Conservation (phyloP, 1,284 basidiomycete species). For the Marasmius fiardii region DNA sequence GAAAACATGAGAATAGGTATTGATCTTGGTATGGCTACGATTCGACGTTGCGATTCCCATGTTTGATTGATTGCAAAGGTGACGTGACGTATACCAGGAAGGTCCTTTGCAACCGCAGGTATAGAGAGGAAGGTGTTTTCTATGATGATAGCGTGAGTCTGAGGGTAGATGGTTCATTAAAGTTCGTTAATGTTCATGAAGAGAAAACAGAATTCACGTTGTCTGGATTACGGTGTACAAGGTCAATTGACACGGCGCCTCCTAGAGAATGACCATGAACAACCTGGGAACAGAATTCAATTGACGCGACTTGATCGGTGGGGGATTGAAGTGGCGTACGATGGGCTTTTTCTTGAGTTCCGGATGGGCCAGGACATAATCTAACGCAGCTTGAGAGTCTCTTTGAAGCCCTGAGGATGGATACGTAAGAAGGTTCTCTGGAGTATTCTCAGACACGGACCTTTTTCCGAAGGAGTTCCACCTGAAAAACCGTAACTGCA, state of each 20-base stretch:
- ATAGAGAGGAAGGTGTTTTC: constrained; percentile 38
- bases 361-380: constrained; percentile 28
- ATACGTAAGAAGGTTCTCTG: neutral
- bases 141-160: constrained; percentile 32
- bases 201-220: constrained; percentile 9
- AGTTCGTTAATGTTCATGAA: neutral
- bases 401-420: constrained; percentile 28
- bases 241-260: constrained; percentile 41
- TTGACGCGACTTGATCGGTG: neutral
- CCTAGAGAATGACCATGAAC: constrained; percentile 38
- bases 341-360: constrained; percentile 25
- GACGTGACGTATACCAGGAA: constrained; percentile 22
- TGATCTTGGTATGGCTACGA: constrained; percentile 21
- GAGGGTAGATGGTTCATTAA: neutral
- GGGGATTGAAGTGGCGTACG: constrained; percentile 17
- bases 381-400: constrained; percentile 38
- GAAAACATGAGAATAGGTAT: constrained; percentile 31
- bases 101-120: constrained; percentile 26
- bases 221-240: constrained; percentile 32
- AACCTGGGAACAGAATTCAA: constrained; percentile 24
- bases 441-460: constrained; percentile 13
- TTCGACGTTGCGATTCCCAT: constrained; percentile 30
- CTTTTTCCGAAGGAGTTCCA: constrained; percentile 32
- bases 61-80: constrained; percentile 29
- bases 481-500: constrained; percentile 31